Conservation (phyloP, 1,284 basidiomycete species). For the Cystobasidium pallidum region DNA sequence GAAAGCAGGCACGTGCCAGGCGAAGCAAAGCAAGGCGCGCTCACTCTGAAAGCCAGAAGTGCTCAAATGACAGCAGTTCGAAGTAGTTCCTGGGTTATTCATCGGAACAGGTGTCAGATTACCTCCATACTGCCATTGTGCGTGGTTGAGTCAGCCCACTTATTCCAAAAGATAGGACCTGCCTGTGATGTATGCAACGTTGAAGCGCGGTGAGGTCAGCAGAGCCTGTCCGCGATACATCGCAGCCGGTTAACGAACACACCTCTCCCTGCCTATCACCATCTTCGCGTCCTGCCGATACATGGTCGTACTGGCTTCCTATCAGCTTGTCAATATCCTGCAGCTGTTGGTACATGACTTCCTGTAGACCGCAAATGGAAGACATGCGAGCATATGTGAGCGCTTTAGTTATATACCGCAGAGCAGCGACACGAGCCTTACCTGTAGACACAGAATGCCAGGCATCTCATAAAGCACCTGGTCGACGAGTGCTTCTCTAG, state of each 20-base stretch:
- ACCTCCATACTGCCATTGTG: neutral
- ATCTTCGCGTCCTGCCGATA: constrained; percentile 51
- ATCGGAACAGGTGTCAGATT: no score
- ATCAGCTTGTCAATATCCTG: constrained; percentile 44
- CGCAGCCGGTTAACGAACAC: neutral
- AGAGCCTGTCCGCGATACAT: no score
- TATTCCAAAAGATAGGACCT: constrained; percentile 50
- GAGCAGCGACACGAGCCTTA: neutral
- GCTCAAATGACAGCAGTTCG: constrained; percentile 38
- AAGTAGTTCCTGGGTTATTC: constrained; percentile 43
- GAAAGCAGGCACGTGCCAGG: neutral
- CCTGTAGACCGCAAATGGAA: constrained; percentile 42
- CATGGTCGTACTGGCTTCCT: constrained; percentile 41
- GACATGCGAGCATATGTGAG: neutral
- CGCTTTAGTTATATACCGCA: no score
- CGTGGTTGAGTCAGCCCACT: constrained; percentile 4
- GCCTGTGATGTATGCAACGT: constrained; percentile 9
- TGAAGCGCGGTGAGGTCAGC: neutral
- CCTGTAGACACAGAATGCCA: constrained; percentile 49
- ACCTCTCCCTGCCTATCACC: constrained; percentile 49
- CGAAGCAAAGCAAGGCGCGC: neutral
- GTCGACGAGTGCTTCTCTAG: constrained; percentile 48
- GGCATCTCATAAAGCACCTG: constrained; percentile 49
- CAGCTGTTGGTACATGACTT: constrained; percentile 49
- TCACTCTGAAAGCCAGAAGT: constrained; percentile 51